phyloP scores from a whole-genome alignment of 2,329 filamentous ascomycete genomes.

The Trichoderma citrinoviride region DNA sequence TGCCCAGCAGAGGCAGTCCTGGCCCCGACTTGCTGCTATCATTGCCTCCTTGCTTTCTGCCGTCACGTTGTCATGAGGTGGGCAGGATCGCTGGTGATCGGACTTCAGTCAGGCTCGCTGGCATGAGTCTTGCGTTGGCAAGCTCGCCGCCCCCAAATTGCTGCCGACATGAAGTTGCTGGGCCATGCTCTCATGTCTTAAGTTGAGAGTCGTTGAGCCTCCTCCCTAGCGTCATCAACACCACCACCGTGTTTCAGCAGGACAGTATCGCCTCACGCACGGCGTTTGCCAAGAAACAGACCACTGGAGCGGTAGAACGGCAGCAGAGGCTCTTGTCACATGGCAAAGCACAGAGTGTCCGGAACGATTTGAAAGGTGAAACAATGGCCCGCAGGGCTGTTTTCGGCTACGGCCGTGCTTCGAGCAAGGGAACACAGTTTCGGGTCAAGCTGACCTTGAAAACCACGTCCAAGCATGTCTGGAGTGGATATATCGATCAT shows the following conservation, averaged over 20 bases:
- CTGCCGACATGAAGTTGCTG: too few relatives aligned
- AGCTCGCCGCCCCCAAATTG: slow-evolving; percentile 7
- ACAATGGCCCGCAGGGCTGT: not conserved
- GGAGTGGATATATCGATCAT: slow-evolving; percentile 7
- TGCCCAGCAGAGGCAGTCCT: not conserved
- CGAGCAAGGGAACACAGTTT: not conserved
- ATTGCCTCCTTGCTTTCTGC: too few relatives aligned
- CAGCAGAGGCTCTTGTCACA: not conserved
- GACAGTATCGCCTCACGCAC: not conserved
- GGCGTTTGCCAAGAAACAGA: not conserved
- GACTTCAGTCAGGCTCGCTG: slow-evolving; percentile 23
- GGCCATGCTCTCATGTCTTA: not conserved
- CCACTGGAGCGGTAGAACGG: not conserved
- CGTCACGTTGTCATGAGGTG: too few relatives aligned
- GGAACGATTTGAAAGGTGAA: not conserved
- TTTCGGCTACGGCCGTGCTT: not conserved
- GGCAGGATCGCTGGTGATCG: not conserved
- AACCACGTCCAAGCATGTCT: too few relatives aligned
- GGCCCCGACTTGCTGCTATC: not conserved
- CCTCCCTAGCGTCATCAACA: not conserved
- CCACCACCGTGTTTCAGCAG: not conserved
- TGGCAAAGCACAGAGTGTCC: not conserved
- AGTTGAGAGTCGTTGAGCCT: not conserved
- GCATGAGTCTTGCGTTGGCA: slow-evolving; percentile 2
- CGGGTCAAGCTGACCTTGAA: not conserved